Conservation (phyloP, 2,329 filamentous ascomycete species). For the Monilinia aucupariae region DNA sequence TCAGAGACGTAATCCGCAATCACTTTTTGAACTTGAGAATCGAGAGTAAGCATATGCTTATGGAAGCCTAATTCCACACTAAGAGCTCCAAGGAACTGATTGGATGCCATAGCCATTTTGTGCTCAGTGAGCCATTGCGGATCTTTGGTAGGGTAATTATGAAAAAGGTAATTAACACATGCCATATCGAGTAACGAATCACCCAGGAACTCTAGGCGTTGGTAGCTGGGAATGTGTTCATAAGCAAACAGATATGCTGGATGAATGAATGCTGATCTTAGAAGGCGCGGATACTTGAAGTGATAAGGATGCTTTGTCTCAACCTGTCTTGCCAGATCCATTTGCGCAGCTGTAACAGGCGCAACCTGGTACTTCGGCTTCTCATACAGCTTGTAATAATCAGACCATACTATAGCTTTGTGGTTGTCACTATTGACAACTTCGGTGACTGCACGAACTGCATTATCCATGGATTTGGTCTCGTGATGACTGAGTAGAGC, state of each 20-base stretch:
- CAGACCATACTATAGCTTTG: conserved; percentile 59
- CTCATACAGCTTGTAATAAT: conserved; percentile 67
- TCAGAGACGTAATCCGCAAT: conserved; percentile 53
- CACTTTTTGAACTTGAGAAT: conserved; percentile 40
- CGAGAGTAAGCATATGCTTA: conserved; percentile 59
- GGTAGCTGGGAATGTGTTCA: conserved; percentile 80
- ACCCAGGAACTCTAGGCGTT: conserved; percentile 86
- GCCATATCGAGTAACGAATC: conserved; percentile 84
- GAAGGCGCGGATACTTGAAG: conserved; percentile 70
- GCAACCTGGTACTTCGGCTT: conserved; percentile 66
- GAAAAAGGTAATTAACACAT: conserved; percentile 77
- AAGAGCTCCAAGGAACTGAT: conserved; percentile 83
- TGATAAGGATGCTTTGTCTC: conserved; percentile 51
- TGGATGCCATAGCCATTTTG: conserved; percentile 99
- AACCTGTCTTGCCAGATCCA: conserved; percentile 61
- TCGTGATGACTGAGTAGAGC: conserved; percentile 52
- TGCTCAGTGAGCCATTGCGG: conserved; percentile 98
- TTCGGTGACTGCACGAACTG: conserved; percentile 58
- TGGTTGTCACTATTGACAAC: conserved; percentile 69
- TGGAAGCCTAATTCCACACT: conserved; percentile 76
- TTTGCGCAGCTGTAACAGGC: conserved; percentile 58
- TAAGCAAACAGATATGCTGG: conserved; percentile 71
- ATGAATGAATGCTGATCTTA: conserved; percentile 83
- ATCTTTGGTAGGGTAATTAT: conserved; percentile 68
- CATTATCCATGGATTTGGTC: conserved; percentile 47